Evolutionary conservation across 805 yeast species (phyloP), one percentile per base, ranked within the genome.

Genomic region (Teunomyces panamensis): DNA sequence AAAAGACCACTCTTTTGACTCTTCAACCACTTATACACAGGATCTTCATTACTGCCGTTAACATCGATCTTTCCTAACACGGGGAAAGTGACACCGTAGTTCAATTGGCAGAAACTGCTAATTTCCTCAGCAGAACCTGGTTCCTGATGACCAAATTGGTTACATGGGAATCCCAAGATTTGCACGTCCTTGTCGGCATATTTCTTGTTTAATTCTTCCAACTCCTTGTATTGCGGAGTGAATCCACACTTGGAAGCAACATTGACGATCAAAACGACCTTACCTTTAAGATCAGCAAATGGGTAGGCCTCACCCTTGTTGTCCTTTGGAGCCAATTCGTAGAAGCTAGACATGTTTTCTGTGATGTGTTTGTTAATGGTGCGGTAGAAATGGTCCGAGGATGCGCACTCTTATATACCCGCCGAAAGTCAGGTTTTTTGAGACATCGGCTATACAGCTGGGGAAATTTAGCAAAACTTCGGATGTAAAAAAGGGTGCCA

Each of bases 61-160:
- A 94, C 98, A 36, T 91, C 90, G 50, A 90, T 67, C 76, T 91
- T 92, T 64, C 80, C 77, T 80, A 92, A 71, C 29, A 92, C 78
- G 28, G 97, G 97, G 84, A 94, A 92, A 13, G 86, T 74, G 36
- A 92, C 97, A 46, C 97, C 97, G 65, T 84, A 94, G 74, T 89
- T 90, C 59, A 83, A 62, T 39, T 79, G 68, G 68, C 97, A 90
- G 71, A 86, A 87, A 41, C 75, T 66, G 16, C 81, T 83, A 54
- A 89, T 88, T 59, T 87, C 90, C 48, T 82, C 74, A 30, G 64
- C 57, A 13, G 52, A 45, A 3, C 75, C 75, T 26, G 77, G 77
- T 56, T 73, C 78, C 56, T 73, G 77, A 46, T 58, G 54, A 27
- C 68, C 69, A 44, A 73, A 73, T 55, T 73, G 78, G 62, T 73